These are phyloP conservation scores for Plasmodium knowlesi DNA, from an alignment of 169 alveolate species.

Conservation along the genomic window DNA sequence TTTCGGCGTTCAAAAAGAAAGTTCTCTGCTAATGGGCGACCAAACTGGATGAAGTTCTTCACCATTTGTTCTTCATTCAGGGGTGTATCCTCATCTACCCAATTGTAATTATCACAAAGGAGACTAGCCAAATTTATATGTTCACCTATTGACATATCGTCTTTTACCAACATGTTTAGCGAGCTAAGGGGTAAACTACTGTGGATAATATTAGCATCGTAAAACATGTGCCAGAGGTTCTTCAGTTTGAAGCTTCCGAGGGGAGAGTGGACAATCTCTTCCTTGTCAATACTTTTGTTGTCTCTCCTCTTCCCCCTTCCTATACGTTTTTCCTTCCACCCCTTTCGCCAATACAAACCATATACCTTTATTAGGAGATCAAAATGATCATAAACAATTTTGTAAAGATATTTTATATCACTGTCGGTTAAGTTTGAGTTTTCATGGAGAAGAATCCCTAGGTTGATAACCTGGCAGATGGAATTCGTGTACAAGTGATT, in stretches of 20 bases:
- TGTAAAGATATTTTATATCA: constrained; percentile 11
- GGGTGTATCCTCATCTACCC: neutral
- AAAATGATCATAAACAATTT: constrained; percentile 38
- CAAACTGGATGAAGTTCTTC: neutral
- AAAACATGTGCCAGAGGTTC: constrained; percentile 57
- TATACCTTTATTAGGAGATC: constrained; percentile 15
- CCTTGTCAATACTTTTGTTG: neutral
- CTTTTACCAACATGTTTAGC: constrained; percentile 18
- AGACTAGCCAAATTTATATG: neutral
- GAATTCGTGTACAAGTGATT: constrained; percentile 32
- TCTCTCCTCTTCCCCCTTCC: neutral
- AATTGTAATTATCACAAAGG: neutral
- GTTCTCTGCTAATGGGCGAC: neutral
- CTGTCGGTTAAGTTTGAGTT: constrained; percentile 2
- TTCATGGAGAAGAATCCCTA: constrained; percentile 15
- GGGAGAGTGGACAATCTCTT: neutral
- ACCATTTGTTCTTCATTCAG: constrained; percentile 28
- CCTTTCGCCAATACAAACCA: neutral
- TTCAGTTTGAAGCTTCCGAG: neutral
- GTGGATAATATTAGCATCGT: constrained; percentile 15
- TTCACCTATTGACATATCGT: neutral
- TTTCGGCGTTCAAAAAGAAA: neutral
- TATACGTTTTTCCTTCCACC: neutral
- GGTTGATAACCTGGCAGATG: constrained; percentile 16
- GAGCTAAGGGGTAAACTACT: neutral